Percentiles rank a stretch among this genome's conserved stretches.
Conservation (phyloP, 768 basidiomycete genomes). For the Cyclocybe aegerita region DNA sequence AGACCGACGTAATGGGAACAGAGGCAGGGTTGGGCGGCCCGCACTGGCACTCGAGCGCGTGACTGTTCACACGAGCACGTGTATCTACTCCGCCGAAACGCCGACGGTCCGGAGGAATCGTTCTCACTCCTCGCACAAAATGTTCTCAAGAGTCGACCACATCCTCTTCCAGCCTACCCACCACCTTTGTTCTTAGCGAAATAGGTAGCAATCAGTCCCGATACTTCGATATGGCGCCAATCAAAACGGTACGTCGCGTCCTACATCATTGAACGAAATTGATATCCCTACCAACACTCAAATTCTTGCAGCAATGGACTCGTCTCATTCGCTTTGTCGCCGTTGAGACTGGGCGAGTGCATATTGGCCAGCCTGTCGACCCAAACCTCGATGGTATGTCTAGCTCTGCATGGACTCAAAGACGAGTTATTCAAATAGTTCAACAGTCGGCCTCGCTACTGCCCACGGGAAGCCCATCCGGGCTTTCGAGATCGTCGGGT, state of each 20-base stretch:
- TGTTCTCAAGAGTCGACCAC: too few relatives aligned
- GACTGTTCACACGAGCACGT: too few relatives aligned
- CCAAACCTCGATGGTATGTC: constrained; percentile 56
- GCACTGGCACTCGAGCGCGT: too few relatives aligned
- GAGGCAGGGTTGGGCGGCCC: too few relatives aligned
- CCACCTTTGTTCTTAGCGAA: not conserved
- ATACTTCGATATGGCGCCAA: constrained; percentile 47
- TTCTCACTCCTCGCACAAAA: too few relatives aligned
- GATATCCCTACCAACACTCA: not conserved
- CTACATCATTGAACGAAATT: not conserved
- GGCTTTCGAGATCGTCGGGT: constrained; percentile 72
- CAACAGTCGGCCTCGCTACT: constrained; percentile 60
- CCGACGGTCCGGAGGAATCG: too few relatives aligned
- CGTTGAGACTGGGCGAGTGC: constrained; percentile 68
- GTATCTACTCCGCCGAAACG: too few relatives aligned
- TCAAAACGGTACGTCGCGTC: constrained; percentile 46
- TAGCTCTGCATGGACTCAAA: not conserved
- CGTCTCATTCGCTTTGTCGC: constrained; percentile 83
- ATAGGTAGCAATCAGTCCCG: too few relatives aligned
- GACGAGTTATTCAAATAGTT: not conserved
- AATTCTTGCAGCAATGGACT: constrained; percentile 65
- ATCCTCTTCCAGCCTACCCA: not conserved
- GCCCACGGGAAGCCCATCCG: constrained; percentile 54
- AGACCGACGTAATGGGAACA: too few relatives aligned
- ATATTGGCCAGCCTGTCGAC: constrained; percentile 78